Base-by-base conservation (phyloP, 176 grass and related monocot genomes). In the Ensete glaucum region DNA sequence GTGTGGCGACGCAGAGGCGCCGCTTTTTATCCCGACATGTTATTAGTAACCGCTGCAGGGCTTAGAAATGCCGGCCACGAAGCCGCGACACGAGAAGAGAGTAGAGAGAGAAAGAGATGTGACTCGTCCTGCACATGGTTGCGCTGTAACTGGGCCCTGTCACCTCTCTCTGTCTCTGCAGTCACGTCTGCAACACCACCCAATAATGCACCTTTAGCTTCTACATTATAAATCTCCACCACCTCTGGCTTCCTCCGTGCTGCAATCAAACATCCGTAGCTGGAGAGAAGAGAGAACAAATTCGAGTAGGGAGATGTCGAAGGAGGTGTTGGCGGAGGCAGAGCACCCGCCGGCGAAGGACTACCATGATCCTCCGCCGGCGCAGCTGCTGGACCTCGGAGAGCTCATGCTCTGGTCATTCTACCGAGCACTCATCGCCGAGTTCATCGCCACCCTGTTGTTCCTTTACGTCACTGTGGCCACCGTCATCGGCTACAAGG, bases 401-500 rank as follows among this genome's bases (percentile, higher is more conserved):
- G 94, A 93, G 72, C 82, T 98, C 22, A 0, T 7, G 16, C 64
- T 69, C 50, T 93, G 88, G 94, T 89, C 94, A 1, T 78, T 98
- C 24, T 93, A 98, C 90, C 85, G 88, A 9, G 90, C 88, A 1
- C 53, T 80, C 64, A 87, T 98, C 81, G 88, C 90, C 8, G 95
- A 98, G 80, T 98, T 98, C 80, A 1, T 93, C 16, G 86, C 95
- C 22, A 82, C 90, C 1, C 90, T 98, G 67, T 85, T 98, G 63
- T 89, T 93, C 84, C 90, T 98, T 25, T 98, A 91, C 78, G 85
- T 98, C 50, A 84, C 85, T 78, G 34, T 98, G 24, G 84, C 95
- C 15, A 93, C 95, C 79, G 88, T 98, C 60, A 93, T 98, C 77
- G 90, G 90, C 19, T 91, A 91, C 90, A 89, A 89, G 76, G 53